Percentiles rank a stretch among this genome's conserved stretches.
Evolutionary conservation across 169 alveolate genomes (phyloP).

Genomic region (Plasmodium vinckei): DNA sequence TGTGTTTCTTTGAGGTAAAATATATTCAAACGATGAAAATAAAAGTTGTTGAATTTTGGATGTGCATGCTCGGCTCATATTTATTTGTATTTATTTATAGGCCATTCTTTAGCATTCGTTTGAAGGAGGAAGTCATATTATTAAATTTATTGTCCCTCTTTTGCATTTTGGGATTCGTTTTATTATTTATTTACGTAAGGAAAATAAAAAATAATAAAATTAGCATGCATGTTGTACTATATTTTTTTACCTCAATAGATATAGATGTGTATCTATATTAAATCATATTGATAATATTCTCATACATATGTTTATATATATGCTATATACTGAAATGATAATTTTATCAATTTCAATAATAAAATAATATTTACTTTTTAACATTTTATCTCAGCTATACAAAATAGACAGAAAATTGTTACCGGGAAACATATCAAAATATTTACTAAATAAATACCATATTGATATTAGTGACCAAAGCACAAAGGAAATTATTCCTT

Average conservation of each 20-base stretch:
- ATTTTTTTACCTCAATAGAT: background rate
- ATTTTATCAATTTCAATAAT: background rate
- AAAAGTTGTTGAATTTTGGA: no score
- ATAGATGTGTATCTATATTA: background rate
- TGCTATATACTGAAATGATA: background rate
- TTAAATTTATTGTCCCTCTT: slow-evolving; percentile 75
- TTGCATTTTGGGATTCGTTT: slow-evolving; percentile 73
- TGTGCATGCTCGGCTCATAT: no score
- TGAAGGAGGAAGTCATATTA: slow-evolving; percentile 79
- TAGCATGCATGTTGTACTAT: background rate
- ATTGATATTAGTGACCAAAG: slow-evolving; percentile 73
- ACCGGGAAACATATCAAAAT: slow-evolving; percentile 78
- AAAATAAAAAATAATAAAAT: slow-evolving; percentile 4
- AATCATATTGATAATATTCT: no score
- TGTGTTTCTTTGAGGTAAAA: slow-evolving; percentile 79
- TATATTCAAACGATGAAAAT: no score
- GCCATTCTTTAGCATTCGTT: slow-evolving; percentile 80
- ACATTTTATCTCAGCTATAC: slow-evolving; percentile 13
- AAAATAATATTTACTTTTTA: background rate
- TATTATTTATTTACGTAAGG: slow-evolving; percentile 67
- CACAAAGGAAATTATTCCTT: slow-evolving; percentile 77
- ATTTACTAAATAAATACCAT: slow-evolving; percentile 76
- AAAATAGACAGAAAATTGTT: slow-evolving; percentile 76
- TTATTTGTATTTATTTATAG: slow-evolving; percentile 8
- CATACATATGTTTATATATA: background rate